Evolutionary conservation across 768 basidiomycete species (phyloP).

Genomic region (Suillus plorans): DNA sequence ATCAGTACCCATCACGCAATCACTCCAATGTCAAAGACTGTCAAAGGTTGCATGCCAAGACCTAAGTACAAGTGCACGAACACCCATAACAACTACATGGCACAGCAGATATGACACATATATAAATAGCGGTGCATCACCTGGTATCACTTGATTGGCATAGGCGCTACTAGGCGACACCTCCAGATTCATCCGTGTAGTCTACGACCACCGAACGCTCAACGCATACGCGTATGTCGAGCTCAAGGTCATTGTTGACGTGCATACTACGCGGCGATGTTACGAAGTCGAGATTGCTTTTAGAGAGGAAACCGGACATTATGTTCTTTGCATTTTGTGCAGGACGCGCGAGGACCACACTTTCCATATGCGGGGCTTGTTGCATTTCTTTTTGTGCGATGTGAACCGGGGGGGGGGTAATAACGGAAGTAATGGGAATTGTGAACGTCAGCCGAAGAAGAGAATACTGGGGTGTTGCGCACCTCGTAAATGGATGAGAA

Average conservation of each 20-base stretch:
- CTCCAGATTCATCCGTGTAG: constrained; percentile 8
- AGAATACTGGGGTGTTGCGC: constrained; percentile 8
- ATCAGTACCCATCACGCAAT: background rate
- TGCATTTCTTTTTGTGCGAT: constrained; percentile 21
- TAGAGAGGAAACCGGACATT: constrained; percentile 22
- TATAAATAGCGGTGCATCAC: background rate
- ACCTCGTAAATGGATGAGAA: constrained; percentile 60
- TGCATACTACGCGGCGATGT: background rate
- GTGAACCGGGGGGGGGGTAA: background rate
- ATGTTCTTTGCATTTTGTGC: constrained; percentile 16
- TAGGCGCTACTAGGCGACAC: background rate
- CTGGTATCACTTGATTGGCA: background rate
- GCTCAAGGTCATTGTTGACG: constrained; percentile 18
- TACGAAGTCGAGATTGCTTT: constrained; percentile 24
- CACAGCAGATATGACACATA: background rate
- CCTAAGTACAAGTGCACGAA: background rate
- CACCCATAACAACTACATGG: background rate
- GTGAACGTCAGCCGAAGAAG: background rate
- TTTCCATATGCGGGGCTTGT: constrained; percentile 24
- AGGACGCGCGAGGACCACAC: constrained; percentile 23
- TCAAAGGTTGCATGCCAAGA: background rate
- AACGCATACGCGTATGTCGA: constrained; percentile 31
- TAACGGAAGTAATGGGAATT: background rate
- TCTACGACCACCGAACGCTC: constrained; percentile 30
- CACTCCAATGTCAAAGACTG: background rate